phyloP scores from a whole-genome alignment of 257 asterid genomes.

The Solanum bulbocastanum region DNA sequence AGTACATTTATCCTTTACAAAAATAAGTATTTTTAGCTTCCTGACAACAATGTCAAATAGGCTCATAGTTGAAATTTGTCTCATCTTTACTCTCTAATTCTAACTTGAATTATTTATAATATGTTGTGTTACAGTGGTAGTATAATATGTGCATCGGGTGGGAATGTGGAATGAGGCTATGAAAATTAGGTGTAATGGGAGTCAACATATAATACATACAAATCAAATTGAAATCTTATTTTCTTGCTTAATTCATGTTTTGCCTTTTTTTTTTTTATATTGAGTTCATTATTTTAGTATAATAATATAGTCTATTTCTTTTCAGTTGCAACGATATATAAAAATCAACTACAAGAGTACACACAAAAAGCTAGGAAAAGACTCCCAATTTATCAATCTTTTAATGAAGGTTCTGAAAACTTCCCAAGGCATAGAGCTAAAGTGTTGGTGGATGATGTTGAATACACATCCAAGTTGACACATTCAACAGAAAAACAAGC shows the following conservation, averaged over 20 bases:
- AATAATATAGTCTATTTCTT: not conserved
- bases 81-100: too few relatives aligned
- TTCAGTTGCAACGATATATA: not conserved
- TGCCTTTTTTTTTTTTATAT: not conserved
- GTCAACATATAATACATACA: too few relatives aligned
- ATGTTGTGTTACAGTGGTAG: not conserved
- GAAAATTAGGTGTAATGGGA: too few relatives aligned
- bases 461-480: constrained; percentile 1
- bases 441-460: constrained; percentile 3
- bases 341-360: constrained; percentile 14
- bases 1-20: too few relatives aligned
- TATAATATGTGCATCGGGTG: too few relatives aligned
- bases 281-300: not conserved
- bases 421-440: constrained; percentile 6
- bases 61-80: too few relatives aligned
- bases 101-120: not conserved
- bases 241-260: not conserved
- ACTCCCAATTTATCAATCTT: constrained; percentile 5
- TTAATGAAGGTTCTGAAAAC: constrained; percentile 11
- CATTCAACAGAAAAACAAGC: not conserved
- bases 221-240: too few relatives aligned
- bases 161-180: too few relatives aligned
- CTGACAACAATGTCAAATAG: too few relatives aligned
- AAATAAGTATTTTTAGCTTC: too few relatives aligned
- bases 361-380: constrained; percentile 7